phyloP scores from a whole-genome alignment of 2,329 filamentous ascomycete genomes.

The Trichoderma arundinaceum region DNA sequence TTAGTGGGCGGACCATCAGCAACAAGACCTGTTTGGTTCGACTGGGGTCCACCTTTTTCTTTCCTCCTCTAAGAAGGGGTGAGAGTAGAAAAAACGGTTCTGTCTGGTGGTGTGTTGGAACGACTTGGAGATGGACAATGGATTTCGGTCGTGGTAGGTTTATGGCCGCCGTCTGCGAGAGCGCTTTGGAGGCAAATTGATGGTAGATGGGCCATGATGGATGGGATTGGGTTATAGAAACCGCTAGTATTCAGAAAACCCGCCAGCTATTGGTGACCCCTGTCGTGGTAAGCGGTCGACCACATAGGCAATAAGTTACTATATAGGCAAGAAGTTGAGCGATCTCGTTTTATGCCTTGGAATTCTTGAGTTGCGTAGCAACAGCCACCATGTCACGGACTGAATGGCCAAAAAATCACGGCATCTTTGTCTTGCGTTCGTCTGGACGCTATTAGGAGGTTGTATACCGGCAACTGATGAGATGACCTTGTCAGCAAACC shows the following conservation, averaged over 20 bases:
- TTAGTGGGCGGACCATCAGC: constrained; percentile 1
- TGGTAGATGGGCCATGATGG: no score
- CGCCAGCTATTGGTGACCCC: not conserved
- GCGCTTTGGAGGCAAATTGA: no score
- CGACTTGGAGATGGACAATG: not conserved
- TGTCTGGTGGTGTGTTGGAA: not conserved
- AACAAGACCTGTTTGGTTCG: not conserved
- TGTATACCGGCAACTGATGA: not conserved
- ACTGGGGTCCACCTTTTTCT: not conserved
- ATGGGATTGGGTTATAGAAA: no score
- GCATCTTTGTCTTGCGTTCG: no score
- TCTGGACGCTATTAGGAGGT: not conserved
- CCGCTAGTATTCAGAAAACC: no score
- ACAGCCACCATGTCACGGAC: constrained; percentile 1
- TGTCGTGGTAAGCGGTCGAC: not conserved
- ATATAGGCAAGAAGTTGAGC: no score
- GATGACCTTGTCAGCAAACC: not conserved
- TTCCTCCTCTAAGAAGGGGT: not conserved
- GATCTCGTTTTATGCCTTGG: not conserved
- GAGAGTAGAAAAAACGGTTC: not conserved
- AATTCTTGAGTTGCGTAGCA: not conserved
- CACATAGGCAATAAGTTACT: not conserved
- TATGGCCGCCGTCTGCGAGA: not conserved
- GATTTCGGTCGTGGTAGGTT: not conserved
- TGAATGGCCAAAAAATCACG: not conserved